phyloP scores from a whole-genome alignment of 805 yeast genomes.

The Metschnikowia hibisci region DNA sequence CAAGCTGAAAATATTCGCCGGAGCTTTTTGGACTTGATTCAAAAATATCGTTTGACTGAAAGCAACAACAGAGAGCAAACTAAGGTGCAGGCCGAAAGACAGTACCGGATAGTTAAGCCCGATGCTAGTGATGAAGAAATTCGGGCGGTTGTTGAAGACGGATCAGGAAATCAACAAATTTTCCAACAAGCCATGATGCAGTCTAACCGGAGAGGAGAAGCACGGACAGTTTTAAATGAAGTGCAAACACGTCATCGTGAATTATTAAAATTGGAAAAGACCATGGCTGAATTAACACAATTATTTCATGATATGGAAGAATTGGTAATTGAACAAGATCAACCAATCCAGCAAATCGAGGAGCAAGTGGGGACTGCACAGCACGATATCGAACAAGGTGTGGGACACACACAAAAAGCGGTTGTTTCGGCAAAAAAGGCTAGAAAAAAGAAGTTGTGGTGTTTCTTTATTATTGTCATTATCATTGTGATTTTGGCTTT shows the following conservation, averaged over 20 bases:
- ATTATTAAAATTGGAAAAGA: conserved; percentile 87
- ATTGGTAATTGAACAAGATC: conserved; percentile 93
- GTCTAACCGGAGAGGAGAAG: conserved; percentile 89
- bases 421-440: conserved; percentile 84
- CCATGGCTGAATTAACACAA: conserved; percentile 93
- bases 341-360: conserved; percentile 75
- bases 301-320: conserved; percentile 95
- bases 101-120: conserved; percentile 85
- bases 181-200: conserved; percentile 89
- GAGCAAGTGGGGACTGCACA: conserved; percentile 80
- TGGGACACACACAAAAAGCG: conserved; percentile 90
- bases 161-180: conserved; percentile 78
- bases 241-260: conserved; percentile 96
- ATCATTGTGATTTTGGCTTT: conserved; percentile 63
- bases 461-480: conserved; percentile 59
- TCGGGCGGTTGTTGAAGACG: conserved; percentile 76
- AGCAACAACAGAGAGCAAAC: conserved; percentile 81
- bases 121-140: conserved; percentile 82
- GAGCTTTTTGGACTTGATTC: conserved; percentile 80
- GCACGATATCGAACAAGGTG: conserved; percentile 88
- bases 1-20: conserved; percentile 89
- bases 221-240: conserved; percentile 90
- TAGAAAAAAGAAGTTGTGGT: conserved; percentile 87
- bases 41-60: conserved; percentile 82
- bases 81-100: conserved; percentile 86